Evolutionary conservation across 768 basidiomycete genomes (phyloP), one percentile per base, ranked within the genome.

Genomic region (Lentinula aciculospora): DNA sequence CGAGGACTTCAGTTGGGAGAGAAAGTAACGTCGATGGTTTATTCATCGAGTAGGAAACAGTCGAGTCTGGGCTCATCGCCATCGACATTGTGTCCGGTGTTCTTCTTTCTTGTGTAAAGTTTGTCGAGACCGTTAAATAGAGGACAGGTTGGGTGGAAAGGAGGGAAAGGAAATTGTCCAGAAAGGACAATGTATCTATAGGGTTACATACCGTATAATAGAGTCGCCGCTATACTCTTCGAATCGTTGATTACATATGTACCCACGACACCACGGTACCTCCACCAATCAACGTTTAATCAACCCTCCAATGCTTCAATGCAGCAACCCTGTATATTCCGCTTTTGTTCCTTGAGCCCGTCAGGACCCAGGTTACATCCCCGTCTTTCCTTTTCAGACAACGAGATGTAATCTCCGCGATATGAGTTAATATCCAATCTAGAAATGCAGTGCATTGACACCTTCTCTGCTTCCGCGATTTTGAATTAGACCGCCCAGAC

Each of bases 1-100:
- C 78, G 34, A 79, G 70, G 28, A 80, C 71, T 68, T 82, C 81
- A 17, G 69, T 70, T 2, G 80, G 78, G 27, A 81, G 74, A 25
- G 61, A 63, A 15, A 74, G 65, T 49, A 79, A 13, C 13, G 51
- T 17, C 36, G 36, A 5, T 7, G 51, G 31, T 27, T 8, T 23
- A 15, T 9, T 34, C 19, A 34, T 34, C 3, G 49, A 32, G 31
- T 21, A 19, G 19, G 19, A 32, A n/a, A 17, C 9, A 28, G 28
- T 48, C 19, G n/a, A n/a, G n/a, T 19, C 19, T 21, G 47, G 9
- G 15, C 8, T n/a, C 27, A 48, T 48, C 28, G 47, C 28, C 21
- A 21, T 44, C 21, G 40, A 5, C 40, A 42, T 32, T 34, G 32
- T 46, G 12, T 23, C 45, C 13, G 28, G 27, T 4, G 47, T 48